Evolutionary conservation across 164 flowering plant species (phyloP), one percentile per base, ranked within the genome.

Genomic region (Vitis rotundifolia): DNA sequence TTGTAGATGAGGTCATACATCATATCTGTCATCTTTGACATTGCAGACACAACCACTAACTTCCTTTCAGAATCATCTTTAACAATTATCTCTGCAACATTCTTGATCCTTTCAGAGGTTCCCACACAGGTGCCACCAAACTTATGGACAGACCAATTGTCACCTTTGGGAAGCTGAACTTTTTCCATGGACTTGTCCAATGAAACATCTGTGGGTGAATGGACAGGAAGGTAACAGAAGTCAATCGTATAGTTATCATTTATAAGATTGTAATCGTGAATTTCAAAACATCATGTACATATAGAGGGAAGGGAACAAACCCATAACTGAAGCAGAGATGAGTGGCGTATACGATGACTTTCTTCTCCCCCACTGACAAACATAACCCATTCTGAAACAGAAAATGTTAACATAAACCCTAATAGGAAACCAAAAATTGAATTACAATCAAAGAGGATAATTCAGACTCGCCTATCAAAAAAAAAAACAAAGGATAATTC

Each of bases 41-140:
- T 93, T 31, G 99, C 98, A 73, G 99, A 96, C 68, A 96, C 99
- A 66, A 96, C 97, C 14, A 89, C 95, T 77, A 93, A 73, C 73
- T 90, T 96, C 71, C 92, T 86, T 71, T 91, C 92, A 2, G 99
- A 84, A 54, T 74, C 74, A 80, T 96, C 99, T 48, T 70, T 79
- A 13, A 87, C 60, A 51, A 96, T 80, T 48, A 93, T 78, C 10
- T 93, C 83, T 0, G 95, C 98, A 60, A 93, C 99, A 77, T 86
- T 92, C 76, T 76, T 86, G 31, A 96, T 93, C 72, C 97, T 86
- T 52, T 91, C 76, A 7, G 98, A 76, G 59, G 75, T 89, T 63
- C 97, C 98, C 70, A 96, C 88, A 78, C 99, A 96, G 8, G 97
- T 93, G 29, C 99, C 99, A 61, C 99, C 99, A 84, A 96, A 96